Evolutionary conservation across 2,329 filamentous ascomycete species (phyloP), one percentile per base, ranked within the genome.

Genomic region (Penicillium sp.): DNA sequence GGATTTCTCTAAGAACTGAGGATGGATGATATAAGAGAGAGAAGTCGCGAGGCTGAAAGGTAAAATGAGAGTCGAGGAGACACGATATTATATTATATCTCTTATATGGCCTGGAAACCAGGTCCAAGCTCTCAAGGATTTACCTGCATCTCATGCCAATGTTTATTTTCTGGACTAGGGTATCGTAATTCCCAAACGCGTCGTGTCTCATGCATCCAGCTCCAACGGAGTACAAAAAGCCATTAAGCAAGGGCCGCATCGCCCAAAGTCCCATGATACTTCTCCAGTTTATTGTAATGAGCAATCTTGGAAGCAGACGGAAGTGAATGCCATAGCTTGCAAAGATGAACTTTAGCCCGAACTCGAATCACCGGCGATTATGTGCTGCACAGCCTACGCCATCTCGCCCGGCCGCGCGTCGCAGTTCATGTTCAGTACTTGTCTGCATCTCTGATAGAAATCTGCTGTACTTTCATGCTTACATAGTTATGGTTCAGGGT

Each of bases 331-430:
- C 27, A 38, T 44, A 49, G 28, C 45, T 43, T 50, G 40, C n/a
- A 32, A 36, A 24, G 20, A 42, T 40, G 31, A 14, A 42, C 41
- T 31, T 48, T 37, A 22, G 56, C 32, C 50, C 35, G 39, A 31
- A 58, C 26, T 49, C 2, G 9, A 57, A 13, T 23, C 26, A 40
- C 43, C 29, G 40, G 32, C 40, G 24, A 49, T 35, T 49, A 42
- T 22, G 47, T 47, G 48, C 45, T 36, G 48, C 47, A 56, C 48
- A 50, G 39, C 24, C 24, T 45, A 42, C 28, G 11, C 32, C 16
- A 47, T 49, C 37, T 32, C 37, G 47, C 49, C 54, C 16, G 50
- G 50, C 48, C 56, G 51, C 55, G 56, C 51, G 53, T 56, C 56
- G 56, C 44, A 49, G 23, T 48, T 50, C 45, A 41, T 57, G 44